A percentile compares a stretch with the other conserved stretches of the same genome.
Evolutionary conservation across 2,329 filamentous ascomycete genomes (phyloP).

Genomic region (Fusarium sp.): DNA sequence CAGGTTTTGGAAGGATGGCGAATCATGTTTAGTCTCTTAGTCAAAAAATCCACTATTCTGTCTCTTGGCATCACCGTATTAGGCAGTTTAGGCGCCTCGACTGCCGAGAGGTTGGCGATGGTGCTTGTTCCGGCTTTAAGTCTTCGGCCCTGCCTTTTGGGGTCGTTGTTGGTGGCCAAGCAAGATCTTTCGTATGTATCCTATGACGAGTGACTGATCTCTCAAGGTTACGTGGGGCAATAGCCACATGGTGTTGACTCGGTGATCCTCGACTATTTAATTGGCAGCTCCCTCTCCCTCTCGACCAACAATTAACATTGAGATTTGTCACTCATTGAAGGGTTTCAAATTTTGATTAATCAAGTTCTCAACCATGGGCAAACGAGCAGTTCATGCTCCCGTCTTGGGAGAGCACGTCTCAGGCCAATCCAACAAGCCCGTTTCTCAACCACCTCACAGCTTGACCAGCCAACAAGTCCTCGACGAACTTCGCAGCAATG

Average conservation of each 20-base stretch:
- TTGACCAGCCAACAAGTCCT: constrained; percentile 61
- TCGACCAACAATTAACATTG: neutral
- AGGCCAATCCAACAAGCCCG: constrained; percentile 47
- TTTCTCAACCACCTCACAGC: constrained; percentile 68
- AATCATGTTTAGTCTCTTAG: neutral
- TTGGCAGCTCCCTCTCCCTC: neutral
- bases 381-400: constrained; percentile 5
- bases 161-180: neutral
- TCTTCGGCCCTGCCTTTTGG: constrained; percentile 45
- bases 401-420: constrained; percentile 41
- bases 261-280: neutral
- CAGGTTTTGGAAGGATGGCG: neutral
- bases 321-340: neutral
- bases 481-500: constrained; percentile 63
- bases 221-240: neutral
- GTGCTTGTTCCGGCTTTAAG: constrained; percentile 64
- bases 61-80: neutral
- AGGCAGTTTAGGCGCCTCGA: neutral
- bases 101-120: neutral
- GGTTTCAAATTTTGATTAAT: constrained; percentile 46
- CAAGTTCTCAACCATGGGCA: constrained; percentile 61
- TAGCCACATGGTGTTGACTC: neutral
- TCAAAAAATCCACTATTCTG: neutral
- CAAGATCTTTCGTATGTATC: neutral
- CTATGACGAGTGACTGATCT: neutral